A percentile compares a stretch with the other conserved stretches of the same genome.
These are phyloP conservation scores for Starmerella vaccinii DNA, from an alignment of 805 yeast species.

Conservation along the genomic window DNA sequence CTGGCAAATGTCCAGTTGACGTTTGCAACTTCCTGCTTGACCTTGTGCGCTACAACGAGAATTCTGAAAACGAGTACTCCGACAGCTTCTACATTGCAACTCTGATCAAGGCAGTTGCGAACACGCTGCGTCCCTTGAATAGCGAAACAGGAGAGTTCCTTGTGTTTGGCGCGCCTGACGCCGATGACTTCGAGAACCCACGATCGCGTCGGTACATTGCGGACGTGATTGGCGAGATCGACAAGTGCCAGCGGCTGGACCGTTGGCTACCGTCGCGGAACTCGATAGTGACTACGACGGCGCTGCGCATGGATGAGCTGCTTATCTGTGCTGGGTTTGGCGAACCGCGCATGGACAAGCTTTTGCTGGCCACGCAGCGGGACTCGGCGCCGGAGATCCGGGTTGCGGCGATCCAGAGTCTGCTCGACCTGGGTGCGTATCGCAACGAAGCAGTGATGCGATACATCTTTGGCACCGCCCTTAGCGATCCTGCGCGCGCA, in stretches of 20 bases:
- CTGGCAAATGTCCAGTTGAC: slow-evolving; percentile 51
- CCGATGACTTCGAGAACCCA: slow-evolving; percentile 18
- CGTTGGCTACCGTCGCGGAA: slow-evolving; percentile 75
- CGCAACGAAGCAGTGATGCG: slow-evolving; percentile 50
- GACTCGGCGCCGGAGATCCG: slow-evolving; percentile 45
- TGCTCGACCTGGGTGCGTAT: slow-evolving; percentile 67
- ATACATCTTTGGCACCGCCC: slow-evolving; percentile 49
- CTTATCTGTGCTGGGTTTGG: slow-evolving; percentile 49
- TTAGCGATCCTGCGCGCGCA: slow-evolving; percentile 46
- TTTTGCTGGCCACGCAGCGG: slow-evolving; percentile 44
- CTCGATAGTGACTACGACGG: slow-evolving; percentile 42
- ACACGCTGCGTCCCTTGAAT: slow-evolving; percentile 28
- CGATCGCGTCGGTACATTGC: slow-evolving; percentile 30
- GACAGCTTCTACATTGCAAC: slow-evolving; percentile 59
- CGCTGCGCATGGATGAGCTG: slow-evolving; percentile 49
- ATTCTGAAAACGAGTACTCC: slow-evolving; percentile 62
- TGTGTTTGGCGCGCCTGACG: slow-evolving; percentile 12
- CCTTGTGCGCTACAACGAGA: slow-evolving; percentile 73
- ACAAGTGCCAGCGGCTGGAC: slow-evolving; percentile 68
- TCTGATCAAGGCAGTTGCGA: slow-evolving; percentile 47
- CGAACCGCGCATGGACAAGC: slow-evolving; percentile 43
- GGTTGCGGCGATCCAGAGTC: slow-evolving; percentile 56
- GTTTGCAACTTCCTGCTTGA: slow-evolving; percentile 57
- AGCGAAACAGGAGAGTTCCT: slow-evolving; percentile 14
- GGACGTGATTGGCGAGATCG: slow-evolving; percentile 54